Percentiles rank a stretch among this genome's conserved stretches.
Conservation (phyloP, 2,329 filamentous ascomycete genomes). For the Bipolaris zeicola region DNA sequence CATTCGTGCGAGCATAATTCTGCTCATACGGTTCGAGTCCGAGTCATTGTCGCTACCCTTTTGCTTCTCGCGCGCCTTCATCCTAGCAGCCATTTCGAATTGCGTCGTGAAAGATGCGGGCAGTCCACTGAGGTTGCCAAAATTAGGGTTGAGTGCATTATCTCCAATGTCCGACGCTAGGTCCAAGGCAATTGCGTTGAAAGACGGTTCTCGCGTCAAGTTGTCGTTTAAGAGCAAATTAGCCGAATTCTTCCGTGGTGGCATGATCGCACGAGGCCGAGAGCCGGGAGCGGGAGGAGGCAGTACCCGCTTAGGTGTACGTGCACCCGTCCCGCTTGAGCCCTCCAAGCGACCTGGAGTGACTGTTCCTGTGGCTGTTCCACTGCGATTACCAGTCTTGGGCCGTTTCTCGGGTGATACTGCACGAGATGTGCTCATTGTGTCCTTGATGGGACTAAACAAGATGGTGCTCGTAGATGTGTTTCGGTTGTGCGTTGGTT, state of each 20-base stretch:
- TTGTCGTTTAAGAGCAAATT: slow-evolving; percentile 59
- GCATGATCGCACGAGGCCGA: slow-evolving; percentile 40
- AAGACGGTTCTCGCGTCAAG: slow-evolving; percentile 61
- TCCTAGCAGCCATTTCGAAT: slow-evolving; percentile 43
- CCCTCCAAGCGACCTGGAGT: slow-evolving; percentile 40
- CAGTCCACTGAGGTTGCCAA: slow-evolving; percentile 66
- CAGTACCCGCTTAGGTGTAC: slow-evolving; percentile 52
- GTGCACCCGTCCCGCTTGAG: slow-evolving; percentile 35
- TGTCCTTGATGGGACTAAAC: slow-evolving; percentile 68
- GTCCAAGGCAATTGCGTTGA: slow-evolving; percentile 67
- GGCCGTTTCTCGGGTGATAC: slow-evolving; percentile 39
- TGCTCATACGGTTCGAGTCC: slow-evolving; percentile 58
- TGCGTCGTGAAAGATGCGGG: slow-evolving; percentile 82
- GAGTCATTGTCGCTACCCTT: slow-evolving; percentile 36
- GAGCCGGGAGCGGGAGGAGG: slow-evolving; percentile 35
- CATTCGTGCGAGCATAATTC: slow-evolving; percentile 86
- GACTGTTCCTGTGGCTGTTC: slow-evolving; percentile 38
- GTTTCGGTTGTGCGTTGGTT: slow-evolving; percentile 69
- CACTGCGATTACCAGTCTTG: slow-evolving; percentile 39
- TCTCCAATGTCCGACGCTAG: slow-evolving; percentile 75
- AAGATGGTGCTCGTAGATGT: slow-evolving; percentile 83
- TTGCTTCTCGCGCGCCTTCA: slow-evolving; percentile 29
- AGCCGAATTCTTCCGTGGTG: slow-evolving; percentile 59
- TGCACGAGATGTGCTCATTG: slow-evolving; percentile 45
- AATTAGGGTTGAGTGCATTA: slow-evolving; percentile 62